Evolutionary conservation across 2,329 filamentous ascomycete genomes (phyloP).

Genomic region (Amphichorda felina): DNA sequence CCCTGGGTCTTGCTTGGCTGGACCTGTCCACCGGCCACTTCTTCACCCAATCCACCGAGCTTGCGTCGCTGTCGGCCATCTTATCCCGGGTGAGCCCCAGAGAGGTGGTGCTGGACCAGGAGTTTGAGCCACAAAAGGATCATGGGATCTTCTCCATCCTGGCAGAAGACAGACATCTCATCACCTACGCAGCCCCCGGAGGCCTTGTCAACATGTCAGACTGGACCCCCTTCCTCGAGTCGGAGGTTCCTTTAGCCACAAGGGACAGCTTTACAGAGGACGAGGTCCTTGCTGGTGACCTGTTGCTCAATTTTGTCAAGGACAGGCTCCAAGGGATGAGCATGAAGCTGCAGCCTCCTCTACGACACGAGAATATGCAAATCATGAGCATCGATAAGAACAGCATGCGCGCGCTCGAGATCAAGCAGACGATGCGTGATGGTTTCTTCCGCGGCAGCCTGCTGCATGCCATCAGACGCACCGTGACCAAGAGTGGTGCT

Average conservation of each 20-base stretch:
- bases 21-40: constrained; percentile 94
- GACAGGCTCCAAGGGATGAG: constrained; percentile 65
- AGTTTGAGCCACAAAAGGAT: constrained; percentile 42
- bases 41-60: constrained; percentile 65
- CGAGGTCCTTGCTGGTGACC: constrained; percentile 67
- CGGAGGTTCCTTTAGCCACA: constrained; percentile 44
- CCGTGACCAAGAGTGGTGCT: constrained; percentile 83
- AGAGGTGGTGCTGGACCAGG: constrained; percentile 70
- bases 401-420: constrained; percentile 79
- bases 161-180: constrained; percentile 60
- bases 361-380: constrained; percentile 60
- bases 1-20: constrained; percentile 78
- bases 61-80: constrained; percentile 64
- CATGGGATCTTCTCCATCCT: constrained; percentile 56
- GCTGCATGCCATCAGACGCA: constrained; percentile 78
- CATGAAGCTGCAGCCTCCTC: constrained; percentile 74
- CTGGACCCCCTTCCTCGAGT: constrained; percentile 72
- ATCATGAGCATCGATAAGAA: constrained; percentile 89
- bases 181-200: constrained; percentile 55
- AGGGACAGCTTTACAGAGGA: constrained; percentile 46
- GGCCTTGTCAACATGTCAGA: constrained; percentile 38
- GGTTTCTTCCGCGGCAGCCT: constrained; percentile 70
- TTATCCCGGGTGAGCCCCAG: constrained; percentile 73
- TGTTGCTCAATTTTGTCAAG: constrained; percentile 76
- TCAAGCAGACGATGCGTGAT: constrained; percentile 76